phyloP scores from a whole-genome alignment of 1,284 basidiomycete species.

The Mrakiaceae sp. region DNA sequence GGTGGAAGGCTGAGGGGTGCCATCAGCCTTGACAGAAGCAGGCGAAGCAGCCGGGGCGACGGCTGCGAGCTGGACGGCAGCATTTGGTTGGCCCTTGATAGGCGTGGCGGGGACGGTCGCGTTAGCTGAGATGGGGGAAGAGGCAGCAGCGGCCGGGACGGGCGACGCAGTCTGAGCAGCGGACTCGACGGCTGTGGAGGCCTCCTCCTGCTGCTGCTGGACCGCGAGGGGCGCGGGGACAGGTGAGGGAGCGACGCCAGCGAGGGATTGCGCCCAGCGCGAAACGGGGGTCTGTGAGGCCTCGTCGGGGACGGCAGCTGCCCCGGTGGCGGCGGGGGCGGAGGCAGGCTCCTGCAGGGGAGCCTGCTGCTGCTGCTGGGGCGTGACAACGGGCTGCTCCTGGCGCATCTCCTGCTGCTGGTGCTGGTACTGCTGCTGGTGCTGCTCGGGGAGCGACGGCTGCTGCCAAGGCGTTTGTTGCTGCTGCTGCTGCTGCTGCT shows the following conservation, averaged over 20 bases:
- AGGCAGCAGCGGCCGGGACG: neutral
- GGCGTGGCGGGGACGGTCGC: constrained; percentile 8
- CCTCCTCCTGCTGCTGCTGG: too few relatives aligned
- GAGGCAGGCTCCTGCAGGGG: neutral
- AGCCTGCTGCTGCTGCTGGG: neutral
- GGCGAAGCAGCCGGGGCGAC: constrained; percentile 22
- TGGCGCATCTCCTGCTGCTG: constrained; percentile 12
- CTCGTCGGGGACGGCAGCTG: too few relatives aligned
- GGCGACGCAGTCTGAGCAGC: neutral
- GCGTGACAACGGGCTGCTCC: neutral
- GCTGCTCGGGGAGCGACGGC: constrained; percentile 16
- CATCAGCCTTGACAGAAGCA: constrained; percentile 24
- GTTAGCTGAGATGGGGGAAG: neutral
- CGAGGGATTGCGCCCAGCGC: too few relatives aligned
- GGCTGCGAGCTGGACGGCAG: constrained; percentile 19
- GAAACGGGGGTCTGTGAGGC: too few relatives aligned
- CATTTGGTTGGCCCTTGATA: constrained; percentile 7
- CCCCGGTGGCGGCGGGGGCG: neutral
- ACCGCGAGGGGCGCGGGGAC: too few relatives aligned
- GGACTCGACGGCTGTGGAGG: constrained; percentile 9
- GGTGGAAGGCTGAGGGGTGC: constrained; percentile 30
- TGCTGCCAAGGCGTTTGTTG: constrained; percentile 17
- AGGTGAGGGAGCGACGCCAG: too few relatives aligned
- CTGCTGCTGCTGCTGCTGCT: constrained; percentile 20
- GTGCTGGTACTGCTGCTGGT: constrained; percentile 19